phyloP scores from a whole-genome alignment of 768 basidiomycete species.

The Termitomyces eurrhizus region DNA sequence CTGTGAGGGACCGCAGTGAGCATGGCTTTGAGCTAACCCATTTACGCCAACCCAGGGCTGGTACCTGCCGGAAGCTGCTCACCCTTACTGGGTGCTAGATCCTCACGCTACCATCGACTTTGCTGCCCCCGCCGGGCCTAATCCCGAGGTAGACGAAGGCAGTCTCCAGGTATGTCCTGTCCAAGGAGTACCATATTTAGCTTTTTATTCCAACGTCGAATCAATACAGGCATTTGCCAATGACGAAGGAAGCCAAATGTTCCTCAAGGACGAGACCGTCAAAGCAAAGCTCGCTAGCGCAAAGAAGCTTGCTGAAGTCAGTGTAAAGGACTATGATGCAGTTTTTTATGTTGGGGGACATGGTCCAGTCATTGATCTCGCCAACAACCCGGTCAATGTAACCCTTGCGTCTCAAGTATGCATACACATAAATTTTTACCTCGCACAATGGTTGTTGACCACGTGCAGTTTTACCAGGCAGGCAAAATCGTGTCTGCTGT shows the following conservation, averaged over 20 bases:
- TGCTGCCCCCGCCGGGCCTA: slow-evolving; percentile 58
- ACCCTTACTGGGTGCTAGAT: slow-evolving; percentile 59
- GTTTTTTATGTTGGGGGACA: slow-evolving; percentile 81
- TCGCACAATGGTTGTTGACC: background rate
- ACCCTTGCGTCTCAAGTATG: slow-evolving; percentile 53
- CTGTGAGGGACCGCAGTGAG: slow-evolving; percentile 31
- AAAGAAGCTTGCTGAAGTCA: slow-evolving; percentile 59
- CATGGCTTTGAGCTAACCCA: background rate
- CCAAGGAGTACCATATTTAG: background rate
- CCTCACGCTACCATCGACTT: slow-evolving; percentile 53
- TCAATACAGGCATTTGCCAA: slow-evolving; percentile 39
- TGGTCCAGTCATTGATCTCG: slow-evolving; percentile 71
- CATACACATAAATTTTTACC: background rate
- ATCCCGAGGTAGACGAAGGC: slow-evolving; percentile 62
- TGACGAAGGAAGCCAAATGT: slow-evolving; percentile 53
- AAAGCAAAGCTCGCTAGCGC: slow-evolving; percentile 50
- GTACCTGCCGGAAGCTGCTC: slow-evolving; percentile 76
- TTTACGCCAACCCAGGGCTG: slow-evolving; percentile 47
- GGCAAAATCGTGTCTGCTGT: slow-evolving; percentile 70
- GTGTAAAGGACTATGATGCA: slow-evolving; percentile 59
- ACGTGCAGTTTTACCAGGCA: slow-evolving; percentile 56
- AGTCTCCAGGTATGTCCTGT: slow-evolving; percentile 43
- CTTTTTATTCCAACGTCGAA: background rate
- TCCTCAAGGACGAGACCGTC: slow-evolving; percentile 54
- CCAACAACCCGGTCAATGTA: slow-evolving; percentile 51